Base-by-base conservation (phyloP, 2,329 filamentous ascomycete genomes). In the Arthrinium puccinioides region DNA sequence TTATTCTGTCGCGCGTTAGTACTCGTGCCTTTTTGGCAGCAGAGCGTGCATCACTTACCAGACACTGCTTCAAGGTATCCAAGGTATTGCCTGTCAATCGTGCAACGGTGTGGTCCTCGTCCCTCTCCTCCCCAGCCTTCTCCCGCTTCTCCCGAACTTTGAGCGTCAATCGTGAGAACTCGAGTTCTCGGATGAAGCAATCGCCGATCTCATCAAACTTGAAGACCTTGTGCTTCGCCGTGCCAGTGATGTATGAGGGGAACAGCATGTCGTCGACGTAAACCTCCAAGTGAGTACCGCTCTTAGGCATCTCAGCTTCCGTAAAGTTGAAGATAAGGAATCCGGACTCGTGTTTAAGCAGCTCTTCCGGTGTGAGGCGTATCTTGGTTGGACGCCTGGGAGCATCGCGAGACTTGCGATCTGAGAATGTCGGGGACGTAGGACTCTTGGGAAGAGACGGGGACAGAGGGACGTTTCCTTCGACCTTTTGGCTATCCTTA, bases 211-310 rank as follows among this genome's bases (percentile, higher is more conserved):
- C 92, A 49, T 92, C 86, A 60, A 97, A 87, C 36, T 77, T 84
- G 54, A 81, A 75, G 9, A 72, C 66, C 49, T 72, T 82, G 27
- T 71, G 74, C 53, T 77, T 81, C 21, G 88, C 82, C 45, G 80
- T 87, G 1, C 84, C 79, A 9, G 88, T 94, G 2, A 77, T 72
- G 57, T 95, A 97, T 1, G 88, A 84, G 0, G 92, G 84, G 65
- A 92, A 97, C 21, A 87, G 77, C 75, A 92, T 88, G 57, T 98
- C 92, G 59, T 98, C 92, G 59, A 97, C 92, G 45, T 90, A 69
- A 7, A 98, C 77, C 59, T 98, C 88, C 16, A 98, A 69, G 44
- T 87, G 82, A 21, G 79, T 82, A 47, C 89, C 76, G 36, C 70
- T 76, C 45, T 84, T 79, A 1, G 86, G 76, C 55, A 98, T 74